A percentile compares a stretch with the other conserved stretches of the same genome.
Conservation (phyloP, 169 alveolate genomes). For the Plasmodium yoelii region DNA sequence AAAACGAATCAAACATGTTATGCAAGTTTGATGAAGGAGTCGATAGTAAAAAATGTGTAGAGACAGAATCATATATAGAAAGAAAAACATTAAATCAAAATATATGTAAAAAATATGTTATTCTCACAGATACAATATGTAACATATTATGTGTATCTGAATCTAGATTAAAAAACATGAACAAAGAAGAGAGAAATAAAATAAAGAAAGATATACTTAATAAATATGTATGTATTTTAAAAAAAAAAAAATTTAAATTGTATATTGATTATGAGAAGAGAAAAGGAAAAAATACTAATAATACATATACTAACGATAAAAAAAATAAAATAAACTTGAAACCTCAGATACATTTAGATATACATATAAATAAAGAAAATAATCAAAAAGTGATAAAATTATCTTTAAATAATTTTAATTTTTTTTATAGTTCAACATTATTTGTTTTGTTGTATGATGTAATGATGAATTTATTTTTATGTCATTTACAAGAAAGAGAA, state of each 20-base stretch:
- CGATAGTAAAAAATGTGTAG: not conserved
- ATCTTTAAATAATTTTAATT: conserved; percentile 35
- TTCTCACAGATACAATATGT: conserved; percentile 49
- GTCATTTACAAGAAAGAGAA: conserved; percentile 59
- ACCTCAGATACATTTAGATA: conserved; percentile 56
- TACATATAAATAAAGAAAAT: conserved; percentile 35
- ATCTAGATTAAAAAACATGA: not conserved
- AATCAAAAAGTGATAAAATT: conserved; percentile 29
- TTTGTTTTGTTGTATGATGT: conserved; percentile 45
- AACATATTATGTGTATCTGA: conserved; percentile 58
- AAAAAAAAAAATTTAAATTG: conserved; percentile 47
- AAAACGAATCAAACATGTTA: not conserved
- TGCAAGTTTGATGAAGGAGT: not conserved
- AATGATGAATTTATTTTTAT: conserved; percentile 35
- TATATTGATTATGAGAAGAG: conserved; percentile 47
- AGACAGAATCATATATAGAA: not conserved
- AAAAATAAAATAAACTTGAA: conserved; percentile 13
- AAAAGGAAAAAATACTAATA: not conserved
- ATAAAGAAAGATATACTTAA: conserved; percentile 10
- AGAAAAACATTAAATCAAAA: not conserved
- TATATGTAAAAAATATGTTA: conserved; percentile 52
- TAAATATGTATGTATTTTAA: conserved; percentile 46
- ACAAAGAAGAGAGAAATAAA: conserved; percentile 17
- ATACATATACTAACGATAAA: conserved; percentile 25
- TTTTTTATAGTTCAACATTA: conserved; percentile 68